Evolutionary conservation across 2,329 filamentous ascomycete genomes (phyloP).

Genomic region (Ophiostoma sp.): DNA sequence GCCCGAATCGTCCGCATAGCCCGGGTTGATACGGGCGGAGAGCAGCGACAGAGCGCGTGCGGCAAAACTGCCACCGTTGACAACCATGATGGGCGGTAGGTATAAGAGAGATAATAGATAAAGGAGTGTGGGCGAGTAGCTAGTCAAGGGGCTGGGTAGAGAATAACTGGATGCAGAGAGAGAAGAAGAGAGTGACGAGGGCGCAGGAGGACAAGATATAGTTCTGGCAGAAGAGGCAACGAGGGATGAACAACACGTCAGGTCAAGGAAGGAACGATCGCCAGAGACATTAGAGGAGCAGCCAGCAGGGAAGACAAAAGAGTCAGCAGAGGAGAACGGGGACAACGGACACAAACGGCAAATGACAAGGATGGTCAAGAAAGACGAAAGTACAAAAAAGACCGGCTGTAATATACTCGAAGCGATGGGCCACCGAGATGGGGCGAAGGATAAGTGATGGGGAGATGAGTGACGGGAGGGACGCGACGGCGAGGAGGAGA

Average conservation of each 20-base stretch:
- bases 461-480: background rate
- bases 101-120: background rate
- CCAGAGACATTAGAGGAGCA: background rate
- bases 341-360: background rate
- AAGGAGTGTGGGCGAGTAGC: background rate
- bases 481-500: background rate
- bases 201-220: background rate
- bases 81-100: conserved; percentile 5
- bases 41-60: conserved; percentile 18
- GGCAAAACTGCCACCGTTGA: conserved; percentile 16
- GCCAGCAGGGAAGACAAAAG: background rate
- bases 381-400: background rate
- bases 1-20: conserved; percentile 35
- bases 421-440: background rate
- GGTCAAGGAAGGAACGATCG: background rate
- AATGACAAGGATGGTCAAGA: background rate
- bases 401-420: background rate
- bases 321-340: background rate
- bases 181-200: background rate
- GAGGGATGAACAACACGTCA: background rate
- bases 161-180: background rate
- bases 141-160: background rate
- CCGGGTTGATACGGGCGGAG: conserved; percentile 11
- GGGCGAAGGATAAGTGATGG: conserved; percentile 7
- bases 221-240: no score